Base-by-base conservation (phyloP, 805 yeast genomes). In the Sungouiozyma ichnusensis region DNA sequence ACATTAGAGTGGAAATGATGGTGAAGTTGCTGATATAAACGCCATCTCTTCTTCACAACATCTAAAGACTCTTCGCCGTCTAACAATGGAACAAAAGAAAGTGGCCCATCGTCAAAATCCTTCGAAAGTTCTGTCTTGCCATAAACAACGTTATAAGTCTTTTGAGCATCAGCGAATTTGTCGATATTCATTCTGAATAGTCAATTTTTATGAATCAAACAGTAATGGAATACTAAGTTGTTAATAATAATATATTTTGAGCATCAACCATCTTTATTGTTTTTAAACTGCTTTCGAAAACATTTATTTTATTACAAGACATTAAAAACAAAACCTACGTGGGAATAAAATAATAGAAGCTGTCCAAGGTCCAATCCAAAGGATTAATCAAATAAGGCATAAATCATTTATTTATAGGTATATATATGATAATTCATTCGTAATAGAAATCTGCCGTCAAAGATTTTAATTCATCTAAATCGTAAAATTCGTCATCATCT, bases 41-140 rank as follows among this genome's bases (percentile, higher is more conserved):
- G 58, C 67, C 72, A 68, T 46, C 79, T 52, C 31, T 60, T 49
- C 16, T 56, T 43, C 18, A 65, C 62, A 41, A 66, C 62, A 1
- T 55, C 60, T 3, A 49, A 42, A 1, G 72, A 62, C 49, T 74
- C 79, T 14, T 59, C 47, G 1, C 76, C 77, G 15, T 65, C 64
- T 33, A 72, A 45, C 5, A 74, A 54, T 37, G 59, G 54, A 6
- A 68, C 61, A 54, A 73, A 70, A 11, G 77, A 76, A 5, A 62
- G 46, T 3, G 48, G 19, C 4, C 52, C 45, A 6, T 48, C 50
- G 3, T 14, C 16, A 2, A 44, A 38, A 2, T 15, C 15, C 14
- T 37, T 38, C 3, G 29, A n/a, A 6, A 20, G 39, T 4, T 41
- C 33, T 16, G 54, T 38, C 34, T 46, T 48, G 1, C 62, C 62